Conservation (phyloP, 78 protist species). For the Dictyostelium brefeldianum region DNA sequence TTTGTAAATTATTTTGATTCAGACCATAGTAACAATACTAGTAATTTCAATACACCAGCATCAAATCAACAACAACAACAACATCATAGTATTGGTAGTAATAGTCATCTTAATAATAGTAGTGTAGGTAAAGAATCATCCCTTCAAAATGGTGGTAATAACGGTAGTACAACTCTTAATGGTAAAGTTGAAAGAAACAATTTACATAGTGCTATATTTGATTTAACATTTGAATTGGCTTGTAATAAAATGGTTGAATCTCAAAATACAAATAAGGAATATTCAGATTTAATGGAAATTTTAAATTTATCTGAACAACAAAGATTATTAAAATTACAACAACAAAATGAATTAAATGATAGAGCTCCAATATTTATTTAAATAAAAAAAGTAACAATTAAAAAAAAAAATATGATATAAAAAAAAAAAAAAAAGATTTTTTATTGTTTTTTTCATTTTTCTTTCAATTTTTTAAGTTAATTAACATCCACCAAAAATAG, state of each 20-base stretch:
- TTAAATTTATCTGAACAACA: slow-evolving; percentile 22
- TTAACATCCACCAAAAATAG: too few species aligned
- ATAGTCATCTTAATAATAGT: neutral
- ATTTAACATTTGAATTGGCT: neutral
- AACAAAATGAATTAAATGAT: neutral
- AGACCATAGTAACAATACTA: neutral
- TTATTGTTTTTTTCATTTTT: too few species aligned
- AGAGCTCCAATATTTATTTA: slow-evolving; percentile 3
- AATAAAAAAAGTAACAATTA: too few species aligned
- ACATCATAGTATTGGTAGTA: neutral
- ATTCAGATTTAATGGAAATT: slow-evolving; percentile 7
- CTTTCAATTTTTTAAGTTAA: too few species aligned
- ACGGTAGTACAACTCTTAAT: neutral
- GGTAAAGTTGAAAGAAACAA: neutral
- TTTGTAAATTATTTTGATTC: slow-evolving; percentile 1
- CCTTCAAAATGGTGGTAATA: neutral
- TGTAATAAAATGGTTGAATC: neutral
- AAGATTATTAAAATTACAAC: neutral
- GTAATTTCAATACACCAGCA: neutral
- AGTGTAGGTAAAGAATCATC: neutral
- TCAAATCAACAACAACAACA: slow-evolving; percentile 17
- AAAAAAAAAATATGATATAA: too few species aligned
- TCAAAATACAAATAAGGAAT: slow-evolving; percentile 10
- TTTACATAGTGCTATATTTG: neutral
- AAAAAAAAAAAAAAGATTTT: too few species aligned